These are phyloP conservation scores for Dalbergia cultrata DNA, from an alignment of 306 rosid species.

Conservation along the genomic window DNA sequence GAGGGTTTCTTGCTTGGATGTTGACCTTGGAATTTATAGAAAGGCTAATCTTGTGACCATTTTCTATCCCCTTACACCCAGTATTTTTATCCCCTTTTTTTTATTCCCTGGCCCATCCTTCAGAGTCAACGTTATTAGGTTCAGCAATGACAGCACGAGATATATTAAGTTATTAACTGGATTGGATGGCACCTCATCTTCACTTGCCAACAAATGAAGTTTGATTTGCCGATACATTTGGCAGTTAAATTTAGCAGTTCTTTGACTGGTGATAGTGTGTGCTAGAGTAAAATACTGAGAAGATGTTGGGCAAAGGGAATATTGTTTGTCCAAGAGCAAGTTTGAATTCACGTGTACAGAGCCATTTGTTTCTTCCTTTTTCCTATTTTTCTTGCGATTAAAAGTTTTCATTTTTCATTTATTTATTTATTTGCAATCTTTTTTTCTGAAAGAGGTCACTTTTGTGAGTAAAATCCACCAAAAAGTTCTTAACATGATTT, in stretches of 20 bases:
- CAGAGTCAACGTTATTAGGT: neutral
- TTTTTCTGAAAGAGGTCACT: neutral
- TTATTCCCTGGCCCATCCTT: neutral
- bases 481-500: neutral
- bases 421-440: neutral
- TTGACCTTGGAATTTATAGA: slow-evolving; percentile 29
- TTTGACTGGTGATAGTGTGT: slow-evolving; percentile 15
- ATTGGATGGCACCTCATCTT: neutral
- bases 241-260: neutral
- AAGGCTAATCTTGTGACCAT: neutral
- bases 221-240: slow-evolving; percentile 4
- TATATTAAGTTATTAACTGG: neutral
- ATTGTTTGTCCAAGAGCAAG: slow-evolving; percentile 1
- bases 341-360: slow-evolving; percentile 38
- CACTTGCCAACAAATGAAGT: neutral
- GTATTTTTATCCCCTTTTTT: neutral
- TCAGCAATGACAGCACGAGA: neutral
- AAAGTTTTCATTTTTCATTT: neutral
- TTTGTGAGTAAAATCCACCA: neutral
- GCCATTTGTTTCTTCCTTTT: slow-evolving; percentile 12
- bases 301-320: slow-evolving; percentile 29
- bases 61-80: slow-evolving; percentile 5
- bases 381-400: slow-evolving; percentile 7
- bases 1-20: slow-evolving; percentile 4
- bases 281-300: neutral